These are phyloP conservation scores for Teratosphaeria pseudoeucalypti DNA, from an alignment of 2,329 filamentous ascomycete genomes.

Conservation along the genomic window DNA sequence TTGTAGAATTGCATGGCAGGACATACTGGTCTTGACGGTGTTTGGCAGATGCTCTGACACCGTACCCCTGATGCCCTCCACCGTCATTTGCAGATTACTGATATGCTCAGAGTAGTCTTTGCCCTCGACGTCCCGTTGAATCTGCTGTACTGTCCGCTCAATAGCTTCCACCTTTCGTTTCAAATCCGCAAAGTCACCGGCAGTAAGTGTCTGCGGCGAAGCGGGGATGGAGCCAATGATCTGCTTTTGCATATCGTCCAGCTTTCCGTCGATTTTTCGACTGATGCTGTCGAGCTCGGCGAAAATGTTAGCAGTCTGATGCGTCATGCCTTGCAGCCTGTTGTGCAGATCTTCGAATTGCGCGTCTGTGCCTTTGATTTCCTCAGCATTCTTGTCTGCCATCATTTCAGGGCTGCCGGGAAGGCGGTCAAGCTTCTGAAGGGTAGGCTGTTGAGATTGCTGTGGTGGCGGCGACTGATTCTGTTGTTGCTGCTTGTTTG, in stretches of 20 bases:
- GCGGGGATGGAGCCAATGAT: slow-evolving; percentile 32
- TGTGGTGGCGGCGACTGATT: slow-evolving; percentile 2
- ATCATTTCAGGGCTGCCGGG: slow-evolving; percentile 33
- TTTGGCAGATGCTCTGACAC: slow-evolving; percentile 42
- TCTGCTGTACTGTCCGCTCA: slow-evolving; percentile 39
- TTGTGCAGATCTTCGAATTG: slow-evolving; percentile 82
- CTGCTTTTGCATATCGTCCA: slow-evolving; percentile 18
- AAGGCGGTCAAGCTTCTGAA: slow-evolving; percentile 26
- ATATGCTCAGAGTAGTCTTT: slow-evolving; percentile 48
- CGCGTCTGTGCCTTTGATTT: slow-evolving; percentile 35
- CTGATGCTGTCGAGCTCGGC: slow-evolving; percentile 44
- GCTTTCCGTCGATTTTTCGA: slow-evolving; percentile 36
- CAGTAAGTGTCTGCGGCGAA: slow-evolving; percentile 4
- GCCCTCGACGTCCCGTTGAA: slow-evolving; percentile 45
- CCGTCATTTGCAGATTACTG: slow-evolving; percentile 42
- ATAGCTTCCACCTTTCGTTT: slow-evolving; percentile 29
- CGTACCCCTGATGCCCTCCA: slow-evolving; percentile 38
- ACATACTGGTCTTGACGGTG: slow-evolving; percentile 41
- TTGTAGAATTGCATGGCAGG: not conserved
- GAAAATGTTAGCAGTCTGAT: slow-evolving; percentile 56
- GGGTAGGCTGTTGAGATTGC: slow-evolving; percentile 3
- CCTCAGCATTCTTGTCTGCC: slow-evolving; percentile 22
- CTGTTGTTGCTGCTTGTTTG: slow-evolving; percentile 21
- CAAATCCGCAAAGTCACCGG: slow-evolving; percentile 1
- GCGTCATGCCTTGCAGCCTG: slow-evolving; percentile 63